Percentiles rank a stretch among this genome's conserved stretches.
Evolutionary conservation across 2,329 filamentous ascomycete genomes (phyloP).

Genomic region (Pseudocercospora vitis): DNA sequence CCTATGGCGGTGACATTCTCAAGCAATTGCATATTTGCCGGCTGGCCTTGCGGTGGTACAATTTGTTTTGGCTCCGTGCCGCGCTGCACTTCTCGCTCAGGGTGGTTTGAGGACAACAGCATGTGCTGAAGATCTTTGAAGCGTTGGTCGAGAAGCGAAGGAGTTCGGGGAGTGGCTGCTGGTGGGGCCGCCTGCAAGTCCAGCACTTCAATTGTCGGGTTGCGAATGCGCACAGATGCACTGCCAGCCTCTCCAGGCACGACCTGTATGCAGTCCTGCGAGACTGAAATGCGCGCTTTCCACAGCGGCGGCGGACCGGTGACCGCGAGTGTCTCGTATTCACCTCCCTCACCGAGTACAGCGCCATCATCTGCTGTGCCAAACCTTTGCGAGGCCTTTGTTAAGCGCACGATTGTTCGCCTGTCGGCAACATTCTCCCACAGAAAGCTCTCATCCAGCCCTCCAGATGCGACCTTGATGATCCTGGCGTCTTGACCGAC

Average conservation of each 20-base stretch:
- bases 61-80: constrained; percentile 11
- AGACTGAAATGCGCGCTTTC: constrained; percentile 66
- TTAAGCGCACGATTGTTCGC: constrained; percentile 48
- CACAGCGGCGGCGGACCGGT: constrained; percentile 75
- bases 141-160: constrained; percentile 64
- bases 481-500: constrained; percentile 83
- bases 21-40: neutral
- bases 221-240: constrained; percentile 65
- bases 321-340: constrained; percentile 90
- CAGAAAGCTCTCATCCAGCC: constrained; percentile 75
- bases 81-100: neutral
- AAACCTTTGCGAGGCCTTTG: constrained; percentile 64
- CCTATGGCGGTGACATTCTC: constrained; percentile 39
- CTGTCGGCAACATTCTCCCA: constrained; percentile 74
- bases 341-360: constrained; percentile 86
- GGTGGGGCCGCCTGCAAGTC: neutral
- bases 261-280: constrained; percentile 53
- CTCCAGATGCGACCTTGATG: constrained; percentile 91
- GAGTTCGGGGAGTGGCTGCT: constrained; percentile 52
- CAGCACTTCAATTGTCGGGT: constrained; percentile 50
- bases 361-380: constrained; percentile 65
- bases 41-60: neutral
- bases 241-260: constrained; percentile 73
- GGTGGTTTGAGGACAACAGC: neutral
- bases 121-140: constrained; percentile 47